Percentiles rank a stretch among this genome's conserved stretches.
phyloP scores from a whole-genome alignment of 495 filamentous ascomycete species.

The Penicillium macrosclerotiorum region DNA sequence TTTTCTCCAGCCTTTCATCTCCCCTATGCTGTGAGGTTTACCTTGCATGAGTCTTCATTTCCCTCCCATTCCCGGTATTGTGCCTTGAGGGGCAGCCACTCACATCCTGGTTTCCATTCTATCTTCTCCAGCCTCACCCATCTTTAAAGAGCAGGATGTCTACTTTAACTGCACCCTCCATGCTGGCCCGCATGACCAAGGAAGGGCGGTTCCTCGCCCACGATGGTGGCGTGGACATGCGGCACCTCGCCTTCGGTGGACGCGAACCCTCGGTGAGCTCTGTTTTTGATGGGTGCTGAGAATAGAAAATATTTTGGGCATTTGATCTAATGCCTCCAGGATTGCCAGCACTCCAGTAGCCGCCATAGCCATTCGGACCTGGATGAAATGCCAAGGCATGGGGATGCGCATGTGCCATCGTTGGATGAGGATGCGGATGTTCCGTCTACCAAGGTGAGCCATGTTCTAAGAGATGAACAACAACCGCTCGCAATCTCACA shows the following conservation, averaged over 20 bases:
- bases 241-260: constrained; percentile 19
- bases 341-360: constrained; percentile 26
- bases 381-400: constrained; percentile 40
- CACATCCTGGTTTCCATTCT: background rate
- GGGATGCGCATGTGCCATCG: constrained; percentile 30
- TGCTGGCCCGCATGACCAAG: constrained; percentile 21
- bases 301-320: background rate
- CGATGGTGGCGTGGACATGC: constrained; percentile 14
- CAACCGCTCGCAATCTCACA: constrained; percentile 37
- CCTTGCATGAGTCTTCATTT: background rate
- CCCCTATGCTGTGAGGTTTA: background rate
- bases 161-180: constrained; percentile 24
- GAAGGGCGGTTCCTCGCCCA: constrained; percentile 16
- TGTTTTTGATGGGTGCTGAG: background rate
- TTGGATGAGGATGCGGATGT: constrained; percentile 17
- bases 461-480: background rate
- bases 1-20: background rate
- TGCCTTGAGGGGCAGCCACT: background rate
- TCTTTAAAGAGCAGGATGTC: constrained; percentile 25
- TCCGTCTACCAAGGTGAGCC: constrained; percentile 38
- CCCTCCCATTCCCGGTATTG: background rate
- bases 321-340: constrained; percentile 20
- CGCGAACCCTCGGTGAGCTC: constrained; percentile 31
- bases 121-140: background rate
- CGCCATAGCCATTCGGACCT: constrained; percentile 31